Evolutionary conservation across 2,329 filamentous ascomycete genomes (phyloP).

Genomic region (Talaromyces albobiverticillius): DNA sequence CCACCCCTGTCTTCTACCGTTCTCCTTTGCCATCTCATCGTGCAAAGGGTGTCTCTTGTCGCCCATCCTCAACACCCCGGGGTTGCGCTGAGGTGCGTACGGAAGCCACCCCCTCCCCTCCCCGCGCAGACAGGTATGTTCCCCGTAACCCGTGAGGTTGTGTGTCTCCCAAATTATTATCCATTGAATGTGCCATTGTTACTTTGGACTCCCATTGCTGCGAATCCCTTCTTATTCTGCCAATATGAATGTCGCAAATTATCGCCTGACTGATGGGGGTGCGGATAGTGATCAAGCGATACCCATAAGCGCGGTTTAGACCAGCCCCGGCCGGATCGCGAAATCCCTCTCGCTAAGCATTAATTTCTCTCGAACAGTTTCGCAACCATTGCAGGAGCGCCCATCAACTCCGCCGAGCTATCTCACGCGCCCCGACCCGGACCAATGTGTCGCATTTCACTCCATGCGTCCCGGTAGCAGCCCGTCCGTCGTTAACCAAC

Average conservation of each 20-base stretch:
- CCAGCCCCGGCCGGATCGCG: neutral
- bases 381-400: neutral
- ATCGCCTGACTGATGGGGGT: neutral
- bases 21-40: too few relatives aligned
- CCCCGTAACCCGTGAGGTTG: neutral
- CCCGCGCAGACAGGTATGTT: constrained; percentile 10
- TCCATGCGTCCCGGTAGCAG: constrained; percentile 40
- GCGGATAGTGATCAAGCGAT: neutral
- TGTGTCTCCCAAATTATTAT: neutral
- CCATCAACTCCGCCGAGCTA: neutral
- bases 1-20: neutral
- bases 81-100: neutral
- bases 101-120: constrained; percentile 3
- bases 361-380: neutral
- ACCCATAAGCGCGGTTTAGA: neutral
- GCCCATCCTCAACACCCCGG: neutral
- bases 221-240: neutral
- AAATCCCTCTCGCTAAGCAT: neutral
- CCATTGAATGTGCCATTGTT: neutral
- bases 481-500: constrained; percentile 28
- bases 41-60: neutral
- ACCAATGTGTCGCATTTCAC: constrained; percentile 37
- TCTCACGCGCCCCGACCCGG: constrained; percentile 16
- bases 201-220: neutral
- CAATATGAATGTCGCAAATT: neutral